Evolutionary conservation across 306 rosid genomes (phyloP).

Genomic region (Luffa acutangula): DNA sequence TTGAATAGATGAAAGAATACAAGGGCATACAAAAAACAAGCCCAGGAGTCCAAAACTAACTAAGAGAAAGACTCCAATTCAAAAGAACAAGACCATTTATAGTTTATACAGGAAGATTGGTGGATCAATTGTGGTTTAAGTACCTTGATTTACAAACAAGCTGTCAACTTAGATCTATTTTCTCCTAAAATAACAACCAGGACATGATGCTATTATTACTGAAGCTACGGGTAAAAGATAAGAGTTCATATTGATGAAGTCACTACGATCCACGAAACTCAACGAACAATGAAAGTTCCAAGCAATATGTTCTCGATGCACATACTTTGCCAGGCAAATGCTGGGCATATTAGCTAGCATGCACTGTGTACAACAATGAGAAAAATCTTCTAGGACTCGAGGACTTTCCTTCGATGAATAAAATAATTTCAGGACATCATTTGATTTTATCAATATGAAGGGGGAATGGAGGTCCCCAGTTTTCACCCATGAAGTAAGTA

Average conservation of each 20-base stretch:
- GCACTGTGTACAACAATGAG: not conserved
- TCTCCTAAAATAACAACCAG: not conserved
- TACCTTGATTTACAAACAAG: not conserved
- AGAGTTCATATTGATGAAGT: not conserved
- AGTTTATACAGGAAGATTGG: not conserved
- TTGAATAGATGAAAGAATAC: no score
- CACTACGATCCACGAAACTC: not conserved
- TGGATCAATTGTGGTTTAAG: not conserved
- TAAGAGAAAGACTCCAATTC: no score
- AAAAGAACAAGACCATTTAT: no score
- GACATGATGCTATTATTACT: not conserved
- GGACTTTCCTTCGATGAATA: not conserved
- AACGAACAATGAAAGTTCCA: not conserved
- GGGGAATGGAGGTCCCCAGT: not conserved
- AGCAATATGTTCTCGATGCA: not conserved
- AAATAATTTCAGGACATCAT: not conserved
- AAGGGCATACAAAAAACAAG: no score
- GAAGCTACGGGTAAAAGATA: not conserved
- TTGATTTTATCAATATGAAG: not conserved
- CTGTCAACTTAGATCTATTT: not conserved
- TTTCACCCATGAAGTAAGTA: not conserved
- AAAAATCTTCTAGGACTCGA: not conserved
- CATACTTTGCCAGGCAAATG: not conserved
- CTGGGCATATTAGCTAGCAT: not conserved
- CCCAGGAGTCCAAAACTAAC: no score